Percentiles rank a stretch among this genome's conserved stretches.
Conservation (phyloP, 305 asterid genomes). For the Fraxinus velutina region DNA sequence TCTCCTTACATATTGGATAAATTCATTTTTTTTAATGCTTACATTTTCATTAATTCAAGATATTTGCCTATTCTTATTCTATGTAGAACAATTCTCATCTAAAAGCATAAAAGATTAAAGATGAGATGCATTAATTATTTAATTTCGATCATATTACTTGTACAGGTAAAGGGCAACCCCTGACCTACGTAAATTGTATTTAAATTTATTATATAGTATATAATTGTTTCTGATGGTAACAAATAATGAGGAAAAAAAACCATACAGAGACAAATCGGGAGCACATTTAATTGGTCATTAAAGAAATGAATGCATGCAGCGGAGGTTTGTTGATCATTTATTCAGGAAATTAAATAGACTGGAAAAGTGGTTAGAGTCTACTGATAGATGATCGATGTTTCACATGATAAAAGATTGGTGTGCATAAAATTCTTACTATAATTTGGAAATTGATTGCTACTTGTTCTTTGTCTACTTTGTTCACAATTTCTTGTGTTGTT, state of each 20-base stretch:
- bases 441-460: background rate
- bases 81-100: background rate
- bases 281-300: background rate
- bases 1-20: background rate
- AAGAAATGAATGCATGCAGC: background rate
- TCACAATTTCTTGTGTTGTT: background rate
- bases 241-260: background rate
- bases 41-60: background rate
- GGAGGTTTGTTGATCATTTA: constrained; percentile 1
- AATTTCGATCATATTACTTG: background rate
- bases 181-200: background rate
- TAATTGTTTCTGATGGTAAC: background rate
- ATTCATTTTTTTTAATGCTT: background rate
- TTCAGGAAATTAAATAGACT: background rate
- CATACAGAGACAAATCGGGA: background rate
- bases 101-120: background rate
- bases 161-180: background rate
- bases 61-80: background rate
- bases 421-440: background rate
- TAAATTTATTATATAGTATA: background rate
- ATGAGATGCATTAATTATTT: too few relatives aligned
- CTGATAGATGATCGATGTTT: background rate
- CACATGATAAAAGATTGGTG: background rate
- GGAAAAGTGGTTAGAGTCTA: background rate
- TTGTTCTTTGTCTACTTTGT: background rate